Percentiles rank a stretch among this genome's conserved stretches.
phyloP scores from a whole-genome alignment of 306 rosid species.

The Lagenaria siceraria region DNA sequence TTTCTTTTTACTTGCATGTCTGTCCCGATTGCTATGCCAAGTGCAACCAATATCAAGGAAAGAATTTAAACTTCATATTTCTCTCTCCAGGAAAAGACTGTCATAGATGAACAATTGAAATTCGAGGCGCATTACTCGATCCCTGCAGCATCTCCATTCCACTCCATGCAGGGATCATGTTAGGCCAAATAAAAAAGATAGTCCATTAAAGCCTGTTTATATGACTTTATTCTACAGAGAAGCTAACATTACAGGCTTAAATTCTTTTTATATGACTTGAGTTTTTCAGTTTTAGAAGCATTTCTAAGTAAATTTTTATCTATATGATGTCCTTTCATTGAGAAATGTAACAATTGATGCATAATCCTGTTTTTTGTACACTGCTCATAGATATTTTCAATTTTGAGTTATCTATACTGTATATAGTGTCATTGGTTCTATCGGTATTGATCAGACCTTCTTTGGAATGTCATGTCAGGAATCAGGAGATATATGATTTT shows the following conservation, averaged over 20 bases:
- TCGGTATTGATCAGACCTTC: not conserved
- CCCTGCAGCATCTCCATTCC: conserved; percentile 55
- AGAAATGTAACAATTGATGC: not conserved
- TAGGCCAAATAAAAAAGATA: conserved; percentile 50
- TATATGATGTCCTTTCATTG: not conserved
- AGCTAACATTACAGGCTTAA: conserved; percentile 15
- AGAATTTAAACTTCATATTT: not conserved
- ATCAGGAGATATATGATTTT: not conserved
- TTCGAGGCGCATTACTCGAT: conserved; percentile 28
- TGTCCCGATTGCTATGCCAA: not conserved
- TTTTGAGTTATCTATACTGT: not conserved
- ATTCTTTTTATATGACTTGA: not conserved
- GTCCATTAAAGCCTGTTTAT: conserved; percentile 54
- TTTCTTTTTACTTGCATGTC: not conserved
- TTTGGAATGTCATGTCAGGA: not conserved
- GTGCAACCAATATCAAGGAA: not conserved
- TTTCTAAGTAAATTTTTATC: not conserved
- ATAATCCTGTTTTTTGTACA: not conserved
- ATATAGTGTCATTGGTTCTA: not conserved
- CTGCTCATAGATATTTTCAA: not conserved
- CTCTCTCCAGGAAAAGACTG: not conserved
- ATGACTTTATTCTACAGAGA: conserved; percentile 48
- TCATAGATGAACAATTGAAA: not conserved
- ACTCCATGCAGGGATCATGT: conserved; percentile 54
- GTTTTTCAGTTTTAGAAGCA: not conserved